Percentiles rank a stretch among this genome's conserved stretches.
These are phyloP conservation scores for Themeda triandra DNA, from an alignment of 176 grass and related monocot genomes.

Conservation along the genomic window DNA sequence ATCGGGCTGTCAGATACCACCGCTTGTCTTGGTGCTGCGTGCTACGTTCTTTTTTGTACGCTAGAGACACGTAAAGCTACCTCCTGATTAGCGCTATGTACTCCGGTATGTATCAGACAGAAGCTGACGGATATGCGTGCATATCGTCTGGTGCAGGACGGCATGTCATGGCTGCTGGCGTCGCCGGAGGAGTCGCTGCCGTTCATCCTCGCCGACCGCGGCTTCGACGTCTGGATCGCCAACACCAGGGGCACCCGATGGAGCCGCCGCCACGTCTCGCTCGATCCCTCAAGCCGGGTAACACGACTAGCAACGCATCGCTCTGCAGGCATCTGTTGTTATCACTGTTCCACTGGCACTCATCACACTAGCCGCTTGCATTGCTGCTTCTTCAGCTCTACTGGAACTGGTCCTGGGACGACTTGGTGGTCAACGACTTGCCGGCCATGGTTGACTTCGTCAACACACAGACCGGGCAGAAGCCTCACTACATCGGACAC, in stretches of 20 bases:
- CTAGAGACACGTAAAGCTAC: too few species aligned
- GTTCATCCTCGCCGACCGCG: constrained; percentile 66
- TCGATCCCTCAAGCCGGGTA: constrained; percentile 42
- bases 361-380: neutral
- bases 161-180: constrained; percentile 66
- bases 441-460: constrained; percentile 61
- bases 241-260: constrained; percentile 73
- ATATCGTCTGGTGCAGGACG: constrained; percentile 49
- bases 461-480: constrained; percentile 44
- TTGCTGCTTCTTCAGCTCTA: constrained; percentile 38
- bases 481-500: constrained; percentile 84
- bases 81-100: too few species aligned
- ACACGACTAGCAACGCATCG: neutral
- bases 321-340: neutral
- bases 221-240: constrained; percentile 91
- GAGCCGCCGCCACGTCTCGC: constrained; percentile 62
- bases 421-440: constrained; percentile 65
- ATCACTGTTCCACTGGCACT: neutral
- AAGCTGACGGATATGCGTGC: neutral
- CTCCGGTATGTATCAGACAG: too few species aligned
- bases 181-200: constrained; percentile 72
- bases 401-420: constrained; percentile 96
- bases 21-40: too few species aligned
- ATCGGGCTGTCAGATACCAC: neutral
- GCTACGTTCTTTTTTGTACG: too few species aligned